Conservation (phyloP, 2,329 filamentous ascomycete species). For the Colletotrichum limetticola region DNA sequence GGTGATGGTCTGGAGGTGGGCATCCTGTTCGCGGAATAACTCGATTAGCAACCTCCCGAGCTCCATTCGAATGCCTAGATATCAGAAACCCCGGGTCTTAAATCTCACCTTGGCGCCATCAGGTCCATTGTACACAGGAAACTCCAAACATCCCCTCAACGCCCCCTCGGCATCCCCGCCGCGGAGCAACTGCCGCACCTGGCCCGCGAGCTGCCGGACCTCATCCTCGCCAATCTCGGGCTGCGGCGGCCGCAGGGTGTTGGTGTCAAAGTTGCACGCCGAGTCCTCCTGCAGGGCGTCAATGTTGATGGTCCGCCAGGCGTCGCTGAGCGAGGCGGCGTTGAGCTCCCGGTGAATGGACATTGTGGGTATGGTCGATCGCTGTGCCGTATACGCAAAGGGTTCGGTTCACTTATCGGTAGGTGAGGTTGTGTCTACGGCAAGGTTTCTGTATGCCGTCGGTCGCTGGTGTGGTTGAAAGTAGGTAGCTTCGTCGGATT, state of each 20-base stretch:
- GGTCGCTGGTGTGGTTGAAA: not conserved
- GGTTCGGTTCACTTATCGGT: not conserved
- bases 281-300: slow-evolving; percentile 92
- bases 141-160: slow-evolving; percentile 84
- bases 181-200: slow-evolving; percentile 88
- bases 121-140: slow-evolving; percentile 77
- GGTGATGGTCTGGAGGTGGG: slow-evolving; percentile 86
- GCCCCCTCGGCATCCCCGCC: slow-evolving; percentile 91
- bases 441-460: not conserved
- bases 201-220: slow-evolving; percentile 79
- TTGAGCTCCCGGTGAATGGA: slow-evolving; percentile 76
- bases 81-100: too few relatives aligned
- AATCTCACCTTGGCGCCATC: slow-evolving; percentile 65
- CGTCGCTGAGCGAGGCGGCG: slow-evolving; percentile 68
- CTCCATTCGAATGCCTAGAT: not conserved
- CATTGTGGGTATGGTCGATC: slow-evolving; percentile 52
- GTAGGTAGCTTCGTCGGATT: slow-evolving; percentile 11
- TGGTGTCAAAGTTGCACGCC: slow-evolving; percentile 88
- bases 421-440: not conserved
- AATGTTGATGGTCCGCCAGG: slow-evolving; percentile 92
- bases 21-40: slow-evolving; percentile 67
- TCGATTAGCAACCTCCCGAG: slow-evolving; percentile 30
- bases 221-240: slow-evolving; percentile 81
- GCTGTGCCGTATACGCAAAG: not conserved
- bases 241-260: slow-evolving; percentile 81